A percentile compares a stretch with the other conserved stretches of the same genome.
Evolutionary conservation across 2,329 filamentous ascomycete genomes (phyloP).

Genomic region (Fusarium odoratissimum): DNA sequence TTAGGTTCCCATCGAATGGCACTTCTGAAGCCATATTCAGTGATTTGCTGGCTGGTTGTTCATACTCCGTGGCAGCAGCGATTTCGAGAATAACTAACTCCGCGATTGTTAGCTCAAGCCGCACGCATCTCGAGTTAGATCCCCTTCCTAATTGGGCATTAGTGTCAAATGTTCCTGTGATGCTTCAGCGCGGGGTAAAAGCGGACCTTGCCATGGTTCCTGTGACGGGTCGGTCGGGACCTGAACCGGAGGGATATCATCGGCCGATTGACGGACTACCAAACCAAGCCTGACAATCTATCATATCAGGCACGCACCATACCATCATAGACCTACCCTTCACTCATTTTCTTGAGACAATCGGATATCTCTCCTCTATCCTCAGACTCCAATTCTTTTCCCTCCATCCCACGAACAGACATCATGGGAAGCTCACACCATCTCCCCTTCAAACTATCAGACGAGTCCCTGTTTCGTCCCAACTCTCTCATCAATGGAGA

Average conservation of each 20-base stretch:
- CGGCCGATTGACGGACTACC: neutral
- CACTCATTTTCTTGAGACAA: neutral
- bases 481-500: neutral
- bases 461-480: neutral
- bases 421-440: neutral
- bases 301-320: neutral
- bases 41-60: rapidly evolving
- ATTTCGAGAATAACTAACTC: neutral
- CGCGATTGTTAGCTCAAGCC: rapidly evolving
- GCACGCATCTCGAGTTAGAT: rapidly evolving
- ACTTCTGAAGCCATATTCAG: rapidly evolving
- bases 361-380: neutral
- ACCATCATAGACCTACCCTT: neutral
- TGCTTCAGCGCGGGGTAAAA: constrained; percentile 3
- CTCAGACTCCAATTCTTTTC: rapidly evolving
- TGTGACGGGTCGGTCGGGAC: neutral
- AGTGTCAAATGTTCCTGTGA: neutral
- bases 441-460: neutral
- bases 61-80: rapidly evolving
- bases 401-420: neutral
- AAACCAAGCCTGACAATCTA: no score
- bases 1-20: rapidly evolving
- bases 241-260: neutral
- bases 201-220: neutral
- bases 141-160: neutral